A percentile compares a stretch with the other conserved stretches of the same genome.
phyloP scores from a whole-genome alignment of 805 yeast genomes.

The Helenozyma rhizophorensis region DNA sequence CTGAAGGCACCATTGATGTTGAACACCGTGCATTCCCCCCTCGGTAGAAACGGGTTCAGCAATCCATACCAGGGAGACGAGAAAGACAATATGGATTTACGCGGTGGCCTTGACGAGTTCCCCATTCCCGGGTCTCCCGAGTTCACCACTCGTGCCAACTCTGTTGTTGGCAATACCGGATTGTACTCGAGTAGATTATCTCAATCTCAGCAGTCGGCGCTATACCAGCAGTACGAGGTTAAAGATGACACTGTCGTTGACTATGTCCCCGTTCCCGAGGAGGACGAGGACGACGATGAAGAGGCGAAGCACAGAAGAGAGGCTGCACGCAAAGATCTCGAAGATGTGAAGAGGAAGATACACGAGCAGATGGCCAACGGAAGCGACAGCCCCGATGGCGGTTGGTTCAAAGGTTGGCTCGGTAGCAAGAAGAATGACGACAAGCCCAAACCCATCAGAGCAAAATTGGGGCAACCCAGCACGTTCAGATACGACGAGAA shows the following conservation, averaged over 20 bases:
- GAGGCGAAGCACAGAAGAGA: slow-evolving; percentile 29
- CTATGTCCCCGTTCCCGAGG: slow-evolving; percentile 39
- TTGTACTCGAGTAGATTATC: slow-evolving; percentile 37
- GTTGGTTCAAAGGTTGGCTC: slow-evolving; percentile 49
- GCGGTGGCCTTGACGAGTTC: slow-evolving; percentile 32
- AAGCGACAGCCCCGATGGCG: slow-evolving; percentile 18
- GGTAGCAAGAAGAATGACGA: slow-evolving; percentile 43
- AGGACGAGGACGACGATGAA: slow-evolving; percentile 43
- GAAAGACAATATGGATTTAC: slow-evolving; percentile 4
- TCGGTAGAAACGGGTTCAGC: slow-evolving; percentile 16
- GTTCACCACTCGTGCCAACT: slow-evolving; percentile 40
- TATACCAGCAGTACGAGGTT: slow-evolving; percentile 43
- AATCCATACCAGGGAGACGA: slow-evolving; percentile 23
- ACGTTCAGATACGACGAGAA: slow-evolving; percentile 78
- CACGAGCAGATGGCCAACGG: slow-evolving; percentile 12
- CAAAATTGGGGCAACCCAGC: slow-evolving; percentile 75
- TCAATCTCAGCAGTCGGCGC: slow-evolving; percentile 40
- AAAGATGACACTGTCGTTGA: slow-evolving; percentile 42
- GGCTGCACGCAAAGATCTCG: slow-evolving; percentile 31
- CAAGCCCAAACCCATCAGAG: slow-evolving; percentile 65
- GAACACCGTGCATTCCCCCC: slow-evolving; percentile 4
- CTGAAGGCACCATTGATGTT: slow-evolving; percentile 7
- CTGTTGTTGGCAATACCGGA: slow-evolving; percentile 34
- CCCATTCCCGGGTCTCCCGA: slow-evolving; percentile 46
- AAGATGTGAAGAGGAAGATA: slow-evolving; percentile 15